phyloP scores from a whole-genome alignment of 208 protist species.

The Balamuthia mandrillaris region DNA sequence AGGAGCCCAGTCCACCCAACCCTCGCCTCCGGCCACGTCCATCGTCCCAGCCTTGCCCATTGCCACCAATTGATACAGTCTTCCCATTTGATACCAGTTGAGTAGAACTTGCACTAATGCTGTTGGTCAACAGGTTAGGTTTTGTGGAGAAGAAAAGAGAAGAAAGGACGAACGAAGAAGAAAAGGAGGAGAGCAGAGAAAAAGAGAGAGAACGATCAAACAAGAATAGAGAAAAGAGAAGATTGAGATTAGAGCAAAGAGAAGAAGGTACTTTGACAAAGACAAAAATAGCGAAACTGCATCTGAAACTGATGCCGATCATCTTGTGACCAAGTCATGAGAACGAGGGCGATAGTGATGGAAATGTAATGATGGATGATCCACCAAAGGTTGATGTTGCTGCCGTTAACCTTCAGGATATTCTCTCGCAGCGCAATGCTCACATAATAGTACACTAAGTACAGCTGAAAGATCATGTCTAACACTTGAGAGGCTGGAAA shows the following conservation, averaged over 20 bases:
- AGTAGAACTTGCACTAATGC: background rate
- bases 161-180: background rate
- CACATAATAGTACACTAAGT: constrained; percentile 37
- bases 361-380: constrained; percentile 38
- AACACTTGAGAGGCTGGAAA: too few relatives aligned
- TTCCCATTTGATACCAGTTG: background rate
- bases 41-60: constrained; percentile 5
- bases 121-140: background rate
- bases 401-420: constrained; percentile 37
- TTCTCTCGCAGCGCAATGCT: constrained; percentile 11
- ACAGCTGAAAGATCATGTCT: constrained; percentile 10
- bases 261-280: too few relatives aligned
- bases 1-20: background rate
- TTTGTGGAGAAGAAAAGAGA: background rate
- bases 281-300: too few relatives aligned
- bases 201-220: background rate
- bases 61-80: background rate
- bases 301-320: background rate
- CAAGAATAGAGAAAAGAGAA: background rate
- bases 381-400: constrained; percentile 39
- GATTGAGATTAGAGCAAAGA: background rate
- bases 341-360: background rate
- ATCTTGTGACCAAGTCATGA: background rate
- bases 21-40: background rate
- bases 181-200: background rate